These are phyloP conservation scores for Comarum palustre DNA, from an alignment of 306 rosid genomes.

Conservation along the genomic window DNA sequence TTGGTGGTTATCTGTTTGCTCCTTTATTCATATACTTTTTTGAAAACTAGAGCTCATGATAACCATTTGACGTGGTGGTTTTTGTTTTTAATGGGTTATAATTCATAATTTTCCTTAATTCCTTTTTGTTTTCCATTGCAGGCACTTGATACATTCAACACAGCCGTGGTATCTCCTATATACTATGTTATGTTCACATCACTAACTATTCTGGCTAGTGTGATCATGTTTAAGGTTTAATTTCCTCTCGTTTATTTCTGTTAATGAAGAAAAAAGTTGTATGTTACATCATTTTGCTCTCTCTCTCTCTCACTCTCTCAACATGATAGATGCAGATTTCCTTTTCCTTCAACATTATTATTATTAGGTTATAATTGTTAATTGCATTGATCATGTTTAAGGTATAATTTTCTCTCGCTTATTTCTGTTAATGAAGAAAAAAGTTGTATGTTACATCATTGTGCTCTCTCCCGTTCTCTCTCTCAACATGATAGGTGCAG, in stretches of 20 bases:
- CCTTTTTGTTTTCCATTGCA: constrained; percentile 33
- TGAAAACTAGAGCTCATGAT: not conserved
- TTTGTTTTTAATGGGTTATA: constrained; percentile 10
- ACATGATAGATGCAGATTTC: not conserved
- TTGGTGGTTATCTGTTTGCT: not conserved
- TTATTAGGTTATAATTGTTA: not conserved
- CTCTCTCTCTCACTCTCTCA: not conserved
- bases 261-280: not conserved
- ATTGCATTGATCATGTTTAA: constrained; percentile 68
- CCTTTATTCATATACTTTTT: not conserved
- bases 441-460: not conserved
- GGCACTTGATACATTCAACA: constrained; percentile 98
- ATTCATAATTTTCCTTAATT: constrained; percentile 11
- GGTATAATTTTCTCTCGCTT: constrained; percentile 40
- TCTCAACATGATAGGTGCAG: not conserved
- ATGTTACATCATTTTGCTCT: not conserved
- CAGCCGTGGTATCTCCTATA: constrained; percentile 99
- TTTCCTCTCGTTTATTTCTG: not conserved
- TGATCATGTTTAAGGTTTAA: constrained; percentile 95
- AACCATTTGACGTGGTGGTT: constrained; percentile 5
- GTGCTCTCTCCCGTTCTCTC: not conserved
- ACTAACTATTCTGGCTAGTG: constrained; percentile 90
- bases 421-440: not conserved
- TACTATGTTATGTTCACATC: constrained; percentile 98
- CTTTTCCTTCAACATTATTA: not conserved